Evolutionary conservation across 192 early-diverging fungal genomes (phyloP).

Genomic region (Rhizophagus clarus): DNA sequence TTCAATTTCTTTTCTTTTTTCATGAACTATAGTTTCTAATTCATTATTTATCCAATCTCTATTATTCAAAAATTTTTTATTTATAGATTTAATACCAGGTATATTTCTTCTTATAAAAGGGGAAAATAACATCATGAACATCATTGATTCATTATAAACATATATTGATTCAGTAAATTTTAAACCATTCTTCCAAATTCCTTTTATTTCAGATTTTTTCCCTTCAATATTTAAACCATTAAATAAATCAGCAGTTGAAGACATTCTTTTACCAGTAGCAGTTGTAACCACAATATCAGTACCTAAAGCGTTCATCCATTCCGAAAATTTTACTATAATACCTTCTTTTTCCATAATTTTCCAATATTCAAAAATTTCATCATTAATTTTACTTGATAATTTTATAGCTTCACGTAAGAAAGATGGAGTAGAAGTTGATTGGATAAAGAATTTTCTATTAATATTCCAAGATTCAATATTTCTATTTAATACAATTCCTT

Average conservation of each 20-base stretch:
- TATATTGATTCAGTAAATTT: not conserved
- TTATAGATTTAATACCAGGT: not conserved
- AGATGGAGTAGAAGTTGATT: not conserved
- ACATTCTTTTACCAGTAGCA: not conserved
- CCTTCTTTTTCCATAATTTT: not conserved
- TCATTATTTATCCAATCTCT: not conserved
- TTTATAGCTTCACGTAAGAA: not conserved
- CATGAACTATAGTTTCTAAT: not conserved
- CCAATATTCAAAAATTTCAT: slow-evolving; percentile 14
- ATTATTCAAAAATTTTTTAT: slow-evolving; percentile 3
- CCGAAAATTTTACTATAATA: not conserved
- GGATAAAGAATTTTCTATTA: slow-evolving; percentile 9
- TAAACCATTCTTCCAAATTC: not conserved
- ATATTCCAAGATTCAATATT: not conserved
- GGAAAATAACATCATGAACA: not conserved
- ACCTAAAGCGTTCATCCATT: not conserved
- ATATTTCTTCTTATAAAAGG: not conserved
- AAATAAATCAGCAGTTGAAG: not conserved
- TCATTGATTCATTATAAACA: not conserved
- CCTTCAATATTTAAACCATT: not conserved
- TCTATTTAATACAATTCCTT: slow-evolving; percentile 1
- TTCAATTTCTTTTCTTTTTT: slow-evolving; percentile 19
- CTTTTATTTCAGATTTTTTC: not conserved
- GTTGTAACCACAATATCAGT: not conserved
- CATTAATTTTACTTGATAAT: not conserved